Evolutionary conservation across 2,329 filamentous ascomycete species (phyloP).

Genomic region (Amesomyces nigricolor): DNA sequence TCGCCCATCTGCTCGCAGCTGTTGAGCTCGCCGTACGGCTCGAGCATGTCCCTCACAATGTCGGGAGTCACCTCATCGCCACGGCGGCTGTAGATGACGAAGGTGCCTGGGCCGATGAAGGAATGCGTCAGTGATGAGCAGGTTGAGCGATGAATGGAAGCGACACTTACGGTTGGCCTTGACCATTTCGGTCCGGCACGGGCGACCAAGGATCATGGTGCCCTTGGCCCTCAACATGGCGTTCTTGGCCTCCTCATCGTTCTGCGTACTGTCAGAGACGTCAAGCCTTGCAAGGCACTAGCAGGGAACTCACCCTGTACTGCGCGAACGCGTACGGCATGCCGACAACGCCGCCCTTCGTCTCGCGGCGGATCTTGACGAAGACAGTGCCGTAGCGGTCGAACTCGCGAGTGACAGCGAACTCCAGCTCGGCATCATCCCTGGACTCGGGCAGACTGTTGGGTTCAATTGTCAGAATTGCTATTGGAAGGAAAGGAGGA

Average conservation of each 20-base stretch:
- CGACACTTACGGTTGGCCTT: constrained; percentile 51
- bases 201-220: constrained; percentile 47
- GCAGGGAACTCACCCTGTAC: constrained; percentile 46
- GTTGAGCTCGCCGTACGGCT: constrained; percentile 40
- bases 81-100: constrained; percentile 40
- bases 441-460: constrained; percentile 46
- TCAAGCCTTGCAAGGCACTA: not conserved
- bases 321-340: constrained; percentile 63
- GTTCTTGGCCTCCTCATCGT: constrained; percentile 39
- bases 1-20: constrained; percentile 35
- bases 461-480: not conserved
- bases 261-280: constrained; percentile 32
- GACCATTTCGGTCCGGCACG: constrained; percentile 55
- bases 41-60: constrained; percentile 42
- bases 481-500: not conserved
- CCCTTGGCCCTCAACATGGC: constrained; percentile 46
- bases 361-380: constrained; percentile 58
- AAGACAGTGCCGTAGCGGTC: constrained; percentile 50
- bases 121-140: constrained; percentile 6
- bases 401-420: constrained; percentile 49
- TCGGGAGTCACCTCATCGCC: constrained; percentile 35
- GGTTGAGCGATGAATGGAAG: not conserved
- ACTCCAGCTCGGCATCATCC: constrained; percentile 47
- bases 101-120: constrained; percentile 40
- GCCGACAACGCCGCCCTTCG: constrained; percentile 42